These are phyloP conservation scores for Trichosporon inkin DNA, from an alignment of 1,284 basidiomycete species.

Conservation along the genomic window DNA sequence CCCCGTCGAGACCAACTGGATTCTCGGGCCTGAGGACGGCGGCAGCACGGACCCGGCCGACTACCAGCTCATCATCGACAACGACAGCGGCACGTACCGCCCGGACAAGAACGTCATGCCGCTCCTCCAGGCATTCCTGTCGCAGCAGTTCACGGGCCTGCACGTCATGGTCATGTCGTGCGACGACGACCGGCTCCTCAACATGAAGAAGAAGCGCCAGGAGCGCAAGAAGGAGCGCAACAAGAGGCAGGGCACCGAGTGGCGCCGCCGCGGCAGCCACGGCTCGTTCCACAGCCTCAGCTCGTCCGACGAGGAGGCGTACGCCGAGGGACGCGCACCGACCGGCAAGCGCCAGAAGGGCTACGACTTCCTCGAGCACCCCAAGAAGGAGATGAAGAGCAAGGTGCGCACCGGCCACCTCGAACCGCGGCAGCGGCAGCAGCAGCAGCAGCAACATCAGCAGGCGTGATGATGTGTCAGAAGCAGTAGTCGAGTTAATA, in stretches of 20 bases:
- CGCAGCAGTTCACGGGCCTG: conserved; percentile 67
- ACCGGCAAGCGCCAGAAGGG: conserved; percentile 8
- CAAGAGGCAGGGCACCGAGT: neutral
- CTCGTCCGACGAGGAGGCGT: conserved; percentile 8
- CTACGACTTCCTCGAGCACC: conserved; percentile 7
- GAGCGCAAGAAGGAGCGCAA: conserved; percentile 7
- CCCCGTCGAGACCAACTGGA: conserved; percentile 13
- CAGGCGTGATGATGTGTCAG: too few species aligned
- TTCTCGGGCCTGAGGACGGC: conserved; percentile 7
- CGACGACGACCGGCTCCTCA: conserved; percentile 56
- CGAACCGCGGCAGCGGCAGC: neutral
- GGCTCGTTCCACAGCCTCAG: neutral
- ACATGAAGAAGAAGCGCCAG: conserved; percentile 42
- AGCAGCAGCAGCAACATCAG: neutral
- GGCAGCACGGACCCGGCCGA: conserved; percentile 33
- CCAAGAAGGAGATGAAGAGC: conserved; percentile 1
- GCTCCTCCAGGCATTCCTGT: conserved; percentile 48
- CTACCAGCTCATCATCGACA: conserved; percentile 57
- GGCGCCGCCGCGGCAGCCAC: neutral
- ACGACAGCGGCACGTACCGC: conserved; percentile 57
- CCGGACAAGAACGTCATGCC: conserved; percentile 52
- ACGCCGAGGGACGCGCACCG: neutral
- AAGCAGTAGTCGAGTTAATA: too few species aligned
- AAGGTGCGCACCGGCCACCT: neutral
- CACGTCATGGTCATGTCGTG: conserved; percentile 58